Conservation (phyloP, 768 basidiomycete genomes). For the Trametes meyenii region DNA sequence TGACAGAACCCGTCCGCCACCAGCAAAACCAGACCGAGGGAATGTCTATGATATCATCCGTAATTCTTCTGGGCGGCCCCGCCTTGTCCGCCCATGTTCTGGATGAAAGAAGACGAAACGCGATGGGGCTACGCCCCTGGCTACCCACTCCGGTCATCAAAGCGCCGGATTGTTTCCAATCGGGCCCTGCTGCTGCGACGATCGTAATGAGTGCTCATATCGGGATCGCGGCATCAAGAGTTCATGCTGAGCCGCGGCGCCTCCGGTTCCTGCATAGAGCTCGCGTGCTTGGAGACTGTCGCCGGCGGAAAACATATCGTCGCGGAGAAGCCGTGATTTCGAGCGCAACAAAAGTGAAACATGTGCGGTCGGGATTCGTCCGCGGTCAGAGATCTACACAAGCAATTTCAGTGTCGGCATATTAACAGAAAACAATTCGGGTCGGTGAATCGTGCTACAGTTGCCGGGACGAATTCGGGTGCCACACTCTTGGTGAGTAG, state of each 20-base stretch:
- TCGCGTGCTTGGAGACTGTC: background rate
- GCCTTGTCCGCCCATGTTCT: background rate
- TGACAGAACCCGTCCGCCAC: background rate
- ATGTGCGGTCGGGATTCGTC: background rate
- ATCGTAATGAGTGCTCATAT: slow-evolving; percentile 3
- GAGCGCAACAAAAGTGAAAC: background rate
- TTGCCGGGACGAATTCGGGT: no score
- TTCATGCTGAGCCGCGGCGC: background rate
- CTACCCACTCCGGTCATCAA: slow-evolving; percentile 10
- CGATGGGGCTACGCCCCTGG: background rate
- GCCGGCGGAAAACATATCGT: no score
- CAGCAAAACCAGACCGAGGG: background rate
- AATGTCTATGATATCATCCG: background rate
- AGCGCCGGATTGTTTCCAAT: slow-evolving; percentile 10
- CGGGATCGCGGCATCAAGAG: slow-evolving; percentile 6
- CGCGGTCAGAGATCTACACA: background rate
- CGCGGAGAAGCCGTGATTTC: no score
- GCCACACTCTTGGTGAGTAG: no score
- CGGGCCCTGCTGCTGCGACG: slow-evolving; percentile 2
- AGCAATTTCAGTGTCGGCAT: no score
- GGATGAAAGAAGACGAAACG: background rate
- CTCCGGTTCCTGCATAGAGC: background rate
- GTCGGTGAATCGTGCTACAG: no score
- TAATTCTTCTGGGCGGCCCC: background rate
- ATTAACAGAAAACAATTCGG: no score